Base-by-base conservation (phyloP, 2,329 filamentous ascomycete genomes). In the Ilyonectria destructans region DNA sequence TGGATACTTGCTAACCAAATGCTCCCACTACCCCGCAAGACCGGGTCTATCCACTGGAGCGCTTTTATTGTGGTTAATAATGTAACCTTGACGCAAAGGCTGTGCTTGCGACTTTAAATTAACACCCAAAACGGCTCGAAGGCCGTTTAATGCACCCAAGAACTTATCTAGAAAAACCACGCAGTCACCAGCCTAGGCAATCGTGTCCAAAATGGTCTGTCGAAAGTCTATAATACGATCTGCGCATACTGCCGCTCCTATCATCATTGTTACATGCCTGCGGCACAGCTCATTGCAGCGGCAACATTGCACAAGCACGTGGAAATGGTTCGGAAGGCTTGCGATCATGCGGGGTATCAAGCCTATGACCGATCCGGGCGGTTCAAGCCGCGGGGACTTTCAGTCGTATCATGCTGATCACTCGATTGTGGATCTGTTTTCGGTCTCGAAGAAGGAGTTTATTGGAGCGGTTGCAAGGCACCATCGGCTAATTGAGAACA, bases 401-500 rank as follows among this genome's bases (percentile, higher is more conserved):
- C 2, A 35, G 29, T 54, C 2, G 51, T 35, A 54, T 54, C 49
- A 52, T 33, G 17, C 6, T 13, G n/a, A 37, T 54, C 31, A 35
- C 51, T 54, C 10, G 51, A 54, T 19, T 54, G 51, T 54, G 51
- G 51, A 54, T 33, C 29, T 54, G n/a, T 23, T 19, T 54, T 35
- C n/a, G 51, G 51, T n/a, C 9, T 21, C 13, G 10, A 35, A 19
- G 51, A 6, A 35, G 4, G 29, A 54, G 31, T 35, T 35, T 12
- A 54, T 54, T 54, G 51, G 51, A 54, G 51, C 51, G 31, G 51
- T 35, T 54, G 51, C 29, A 54, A 10, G 10, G n/a, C 29, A 26
- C 48, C 48, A 23, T 31, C 51, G 51, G 51, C 51, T 54, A 54
- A 54, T 54, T 54, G n/a, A 8, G 10, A 54, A 54, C n/a, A 17